phyloP scores from a whole-genome alignment of 2,329 filamentous ascomycete species.

The Nothopassalora personata region DNA sequence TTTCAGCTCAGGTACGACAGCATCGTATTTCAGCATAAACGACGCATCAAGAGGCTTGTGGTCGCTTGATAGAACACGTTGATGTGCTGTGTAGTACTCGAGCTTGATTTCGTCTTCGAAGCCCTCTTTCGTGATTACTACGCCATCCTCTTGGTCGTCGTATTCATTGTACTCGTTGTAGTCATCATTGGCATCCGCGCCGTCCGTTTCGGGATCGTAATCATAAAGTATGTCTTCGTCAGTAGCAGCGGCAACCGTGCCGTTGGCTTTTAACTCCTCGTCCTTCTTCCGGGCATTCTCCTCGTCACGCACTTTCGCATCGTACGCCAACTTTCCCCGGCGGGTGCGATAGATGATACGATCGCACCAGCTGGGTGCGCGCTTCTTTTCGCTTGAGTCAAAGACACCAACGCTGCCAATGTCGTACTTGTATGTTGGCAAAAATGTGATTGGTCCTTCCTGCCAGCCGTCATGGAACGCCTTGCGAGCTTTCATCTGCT shows the following conservation, averaged over 20 bases:
- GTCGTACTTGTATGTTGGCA: conserved; percentile 98
- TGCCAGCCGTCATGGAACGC: conserved; percentile 88
- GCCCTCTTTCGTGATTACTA: conserved; percentile 54
- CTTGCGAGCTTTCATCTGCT: conserved; percentile 68
- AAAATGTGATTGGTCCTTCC: conserved; percentile 79
- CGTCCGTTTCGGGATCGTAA: conserved; percentile 79
- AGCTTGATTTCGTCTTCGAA: conserved; percentile 51
- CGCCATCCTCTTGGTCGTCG: conserved; percentile 45
- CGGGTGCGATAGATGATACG: conserved; percentile 81
- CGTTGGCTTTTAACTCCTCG: conserved; percentile 76
- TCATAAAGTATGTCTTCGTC: conserved; percentile 84
- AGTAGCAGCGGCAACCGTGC: conserved; percentile 65
- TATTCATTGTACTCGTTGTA: conserved; percentile 52
- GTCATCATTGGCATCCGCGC: conserved; percentile 46
- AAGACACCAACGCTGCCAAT: conserved; percentile 87
- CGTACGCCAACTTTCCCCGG: conserved; percentile 61
- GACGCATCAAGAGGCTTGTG: conserved; percentile 86
- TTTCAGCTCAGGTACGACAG: conserved; percentile 78
- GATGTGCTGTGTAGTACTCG: conserved; percentile 79
- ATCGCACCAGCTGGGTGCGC: conserved; percentile 95
- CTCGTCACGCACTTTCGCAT: conserved; percentile 58
- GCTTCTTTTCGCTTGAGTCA: conserved; percentile 89
- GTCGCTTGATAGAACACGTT: conserved; percentile 84
- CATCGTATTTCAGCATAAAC: conserved; percentile 80
- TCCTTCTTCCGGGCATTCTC: conserved; percentile 66